Base-by-base conservation (phyloP, 2,329 filamentous ascomycete species). In the Claviceps citrina region DNA sequence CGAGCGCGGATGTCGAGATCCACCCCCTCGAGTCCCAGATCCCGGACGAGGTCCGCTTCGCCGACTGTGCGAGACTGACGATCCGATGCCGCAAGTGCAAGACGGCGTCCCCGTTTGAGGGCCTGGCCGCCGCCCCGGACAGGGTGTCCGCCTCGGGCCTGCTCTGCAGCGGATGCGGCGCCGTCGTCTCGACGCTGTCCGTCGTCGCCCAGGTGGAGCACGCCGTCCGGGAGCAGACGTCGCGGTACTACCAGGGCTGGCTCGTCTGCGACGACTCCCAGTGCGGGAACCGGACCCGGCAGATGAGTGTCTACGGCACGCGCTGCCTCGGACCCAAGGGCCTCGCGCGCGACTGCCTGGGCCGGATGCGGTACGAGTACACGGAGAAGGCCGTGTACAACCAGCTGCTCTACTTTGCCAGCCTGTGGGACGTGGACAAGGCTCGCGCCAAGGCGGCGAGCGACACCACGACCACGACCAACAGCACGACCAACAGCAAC, bases 21-120 rank as follows among this genome's bases (percentile, higher is more conserved):
- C 82, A 87, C 54, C 87, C 89, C 0, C 73, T 98, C 2, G 91
- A 98, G 60, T 91, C 84, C 5, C 91, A 95, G 55, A 85, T 96
- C 45, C 84, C 89, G 1, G 91, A 98, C 55, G 77, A 81, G 22
- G 74, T 94, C 37, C 84, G 91, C 42, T 98, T 95, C 62, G 76
- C 80, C 49, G 77, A 87, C 52, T 86, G 86, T 51, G 67, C 73
- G 13, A 78, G 85, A 12, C 69, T 98, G 5, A 69, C 69, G 9
- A 71, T 98, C 35, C 79, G 80, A 42, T 98, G 91, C 64, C 76
- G 86, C 46, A 69, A 70, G 44, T 98, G 91, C 70, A 84, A 83
- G 52, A 64, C 73, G 31, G 66, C 68, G 1, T 78, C 79, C 13
- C 60, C 71, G 0, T 98, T 91, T 56, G 81, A 87, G 49, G 91